These are phyloP conservation scores for Musa troglodytarum DNA, from an alignment of 176 grass and related monocot species.

Conservation along the genomic window DNA sequence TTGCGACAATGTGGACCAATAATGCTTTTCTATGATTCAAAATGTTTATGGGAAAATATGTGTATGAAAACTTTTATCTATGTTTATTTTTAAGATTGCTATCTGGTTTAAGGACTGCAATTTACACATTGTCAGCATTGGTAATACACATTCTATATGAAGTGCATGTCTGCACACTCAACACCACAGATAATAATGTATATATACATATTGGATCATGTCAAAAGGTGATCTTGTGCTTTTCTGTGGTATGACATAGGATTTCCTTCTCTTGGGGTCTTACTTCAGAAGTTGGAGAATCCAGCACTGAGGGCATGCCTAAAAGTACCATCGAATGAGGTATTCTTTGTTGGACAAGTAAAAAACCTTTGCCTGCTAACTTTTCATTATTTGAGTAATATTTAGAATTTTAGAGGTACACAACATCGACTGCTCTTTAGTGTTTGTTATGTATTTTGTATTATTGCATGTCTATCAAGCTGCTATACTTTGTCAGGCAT, in stretches of 20 bases:
- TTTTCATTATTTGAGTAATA: not conserved
- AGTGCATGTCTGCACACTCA: no score
- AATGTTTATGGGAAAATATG: no score
- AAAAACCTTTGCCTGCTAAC: conserved; percentile 14
- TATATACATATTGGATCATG: not conserved
- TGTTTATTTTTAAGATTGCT: no score
- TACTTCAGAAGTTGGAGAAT: conserved; percentile 98
- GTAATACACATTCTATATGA: no score
- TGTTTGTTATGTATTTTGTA: no score
- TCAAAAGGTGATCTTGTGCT: not conserved
- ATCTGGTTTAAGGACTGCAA: no score
- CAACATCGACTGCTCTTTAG: no score
- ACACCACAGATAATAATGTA: not conserved
- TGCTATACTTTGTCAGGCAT: no score
- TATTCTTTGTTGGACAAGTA: conserved; percentile 27
- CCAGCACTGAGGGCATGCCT: conserved; percentile 75
- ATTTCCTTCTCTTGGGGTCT: conserved; percentile 94
- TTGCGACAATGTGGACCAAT: not conserved
- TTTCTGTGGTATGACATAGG: conserved; percentile 31
- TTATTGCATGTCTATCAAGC: no score
- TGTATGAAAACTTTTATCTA: no score
- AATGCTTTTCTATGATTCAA: conserved; percentile 6
- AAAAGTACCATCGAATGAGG: conserved; percentile 86
- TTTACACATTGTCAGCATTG: no score
- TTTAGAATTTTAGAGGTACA: no score